Percentiles rank a stretch among this genome's conserved stretches.
Conservation (phyloP, 371 early-diverging fungal genomes). For the Mortierella sp. region DNA sequence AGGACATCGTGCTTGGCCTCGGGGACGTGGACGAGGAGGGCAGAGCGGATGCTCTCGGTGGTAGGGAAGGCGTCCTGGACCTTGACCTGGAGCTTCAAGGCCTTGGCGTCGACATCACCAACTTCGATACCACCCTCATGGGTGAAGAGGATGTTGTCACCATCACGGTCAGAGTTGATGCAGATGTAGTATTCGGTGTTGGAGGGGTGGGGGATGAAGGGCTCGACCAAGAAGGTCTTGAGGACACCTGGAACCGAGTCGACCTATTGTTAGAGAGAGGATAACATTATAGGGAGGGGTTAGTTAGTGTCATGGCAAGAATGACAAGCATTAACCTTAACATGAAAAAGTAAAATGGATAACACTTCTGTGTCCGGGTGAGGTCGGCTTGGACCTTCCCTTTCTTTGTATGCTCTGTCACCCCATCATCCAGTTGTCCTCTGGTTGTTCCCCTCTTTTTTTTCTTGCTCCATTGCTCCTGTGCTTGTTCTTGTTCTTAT, state of each 20-base stretch:
- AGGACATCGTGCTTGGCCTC: constrained; percentile 86
- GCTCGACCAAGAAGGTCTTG: constrained; percentile 96
- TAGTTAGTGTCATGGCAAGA: not conserved
- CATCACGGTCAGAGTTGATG: constrained; percentile 96
- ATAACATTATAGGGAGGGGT: not conserved
- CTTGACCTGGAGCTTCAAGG: constrained; percentile 84
- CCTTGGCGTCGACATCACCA: constrained; percentile 98
- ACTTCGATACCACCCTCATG: constrained; percentile 98
- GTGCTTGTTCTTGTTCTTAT: not conserved
- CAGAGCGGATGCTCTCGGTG: constrained; percentile 72
- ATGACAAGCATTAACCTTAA: not conserved
- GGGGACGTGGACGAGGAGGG: constrained; percentile 75
- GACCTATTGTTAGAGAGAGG: constrained; percentile 85
- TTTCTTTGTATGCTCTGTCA: not conserved
- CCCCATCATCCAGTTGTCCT: no score
- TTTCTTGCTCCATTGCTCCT: not conserved
- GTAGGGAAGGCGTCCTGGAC: constrained; percentile 78
- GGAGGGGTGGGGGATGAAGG: constrained; percentile 94
- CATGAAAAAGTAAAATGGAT: not conserved
- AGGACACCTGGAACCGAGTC: constrained; percentile 89
- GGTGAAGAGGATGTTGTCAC: constrained; percentile 96
- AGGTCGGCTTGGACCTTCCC: not conserved
- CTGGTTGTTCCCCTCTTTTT: not conserved
- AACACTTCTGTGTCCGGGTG: not conserved
- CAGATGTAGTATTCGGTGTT: constrained; percentile 97